These are phyloP conservation scores for Trichosporon ovoides DNA, from an alignment of 1,284 basidiomycete species.

Conservation along the genomic window DNA sequence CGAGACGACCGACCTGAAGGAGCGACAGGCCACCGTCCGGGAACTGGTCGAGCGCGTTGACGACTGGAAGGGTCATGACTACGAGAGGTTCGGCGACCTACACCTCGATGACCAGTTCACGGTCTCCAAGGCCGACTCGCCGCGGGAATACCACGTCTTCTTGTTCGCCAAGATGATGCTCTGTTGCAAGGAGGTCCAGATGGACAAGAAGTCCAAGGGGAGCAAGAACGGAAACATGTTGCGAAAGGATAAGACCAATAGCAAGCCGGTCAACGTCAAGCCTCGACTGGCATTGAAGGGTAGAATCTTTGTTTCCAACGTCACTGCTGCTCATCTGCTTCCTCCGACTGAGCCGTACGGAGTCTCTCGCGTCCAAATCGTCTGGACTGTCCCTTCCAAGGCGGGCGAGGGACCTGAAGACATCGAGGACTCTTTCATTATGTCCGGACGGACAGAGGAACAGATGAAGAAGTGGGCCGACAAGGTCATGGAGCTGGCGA, in stretches of 20 bases:
- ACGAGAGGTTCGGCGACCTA: slow-evolving; percentile 86
- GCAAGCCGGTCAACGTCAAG: slow-evolving; percentile 54
- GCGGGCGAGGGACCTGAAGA: slow-evolving; percentile 24
- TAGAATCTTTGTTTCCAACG: slow-evolving; percentile 94
- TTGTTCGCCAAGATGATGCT: slow-evolving; percentile 98
- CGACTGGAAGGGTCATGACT: slow-evolving; percentile 98
- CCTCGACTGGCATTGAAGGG: slow-evolving; percentile 87
- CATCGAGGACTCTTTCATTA: slow-evolving; percentile 77
- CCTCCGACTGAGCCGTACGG: slow-evolving; percentile 34
- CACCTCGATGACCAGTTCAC: slow-evolving; percentile 91
- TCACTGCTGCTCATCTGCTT: slow-evolving; percentile 59
- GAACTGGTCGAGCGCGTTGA: slow-evolving; percentile 86
- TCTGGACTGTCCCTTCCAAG: slow-evolving; percentile 39
- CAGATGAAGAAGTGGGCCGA: slow-evolving; percentile 88
- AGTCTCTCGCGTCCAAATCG: slow-evolving; percentile 32
- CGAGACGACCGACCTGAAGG: slow-evolving; percentile 78
- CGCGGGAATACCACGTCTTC: slow-evolving; percentile 97
- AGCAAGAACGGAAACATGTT: slow-evolving; percentile 42
- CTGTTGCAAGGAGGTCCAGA: slow-evolving; percentile 81
- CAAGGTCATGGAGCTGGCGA: slow-evolving; percentile 80
- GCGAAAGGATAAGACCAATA: slow-evolving; percentile 55
- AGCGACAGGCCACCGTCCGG: slow-evolving; percentile 67
- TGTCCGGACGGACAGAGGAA: slow-evolving; percentile 88
- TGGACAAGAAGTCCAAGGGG: slow-evolving; percentile 42
- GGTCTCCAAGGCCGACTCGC: slow-evolving; percentile 93